Evolutionary conservation across 176 grass and related monocot genomes (phyloP).

Genomic region (Aegilops longissima): DNA sequence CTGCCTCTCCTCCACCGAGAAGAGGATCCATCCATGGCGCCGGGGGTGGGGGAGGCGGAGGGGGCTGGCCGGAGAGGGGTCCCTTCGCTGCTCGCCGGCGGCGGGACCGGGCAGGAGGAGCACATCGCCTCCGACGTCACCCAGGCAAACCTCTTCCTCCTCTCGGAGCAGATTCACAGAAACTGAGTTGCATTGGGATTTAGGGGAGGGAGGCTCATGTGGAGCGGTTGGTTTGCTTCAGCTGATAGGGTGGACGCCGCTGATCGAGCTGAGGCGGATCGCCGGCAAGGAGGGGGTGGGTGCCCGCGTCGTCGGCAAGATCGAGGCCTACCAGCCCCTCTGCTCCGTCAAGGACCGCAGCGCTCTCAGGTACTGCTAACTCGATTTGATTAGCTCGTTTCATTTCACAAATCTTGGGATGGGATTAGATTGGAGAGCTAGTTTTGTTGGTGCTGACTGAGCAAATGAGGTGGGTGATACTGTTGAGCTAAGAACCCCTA

Average conservation of each 20-base stretch:
- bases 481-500: neutral
- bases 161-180: neutral
- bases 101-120: neutral
- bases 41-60: conserved; percentile 3
- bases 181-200: neutral
- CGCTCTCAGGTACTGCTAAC: conserved; percentile 44
- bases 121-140: conserved; percentile 36
- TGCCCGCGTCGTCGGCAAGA: conserved; percentile 57
- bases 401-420: neutral
- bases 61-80: conserved; percentile 6
- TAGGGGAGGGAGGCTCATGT: neutral
- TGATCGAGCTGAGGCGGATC: conserved; percentile 59
- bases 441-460: neutral
- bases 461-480: neutral
- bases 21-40: neutral
- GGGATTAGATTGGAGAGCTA: neutral
- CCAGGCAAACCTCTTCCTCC: neutral
- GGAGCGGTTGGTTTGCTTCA: neutral
- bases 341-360: conserved; percentile 78
- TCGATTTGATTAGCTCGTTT: neutral
- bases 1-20: too few species aligned
- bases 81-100: conserved; percentile 1
- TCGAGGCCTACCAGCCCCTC: conserved; percentile 78
- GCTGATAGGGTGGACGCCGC: conserved; percentile 82
- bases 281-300: conserved; percentile 42